These are phyloP conservation scores for Phanerodontia chrysosporium DNA, from an alignment of 768 basidiomycete species.

Conservation along the genomic window DNA sequence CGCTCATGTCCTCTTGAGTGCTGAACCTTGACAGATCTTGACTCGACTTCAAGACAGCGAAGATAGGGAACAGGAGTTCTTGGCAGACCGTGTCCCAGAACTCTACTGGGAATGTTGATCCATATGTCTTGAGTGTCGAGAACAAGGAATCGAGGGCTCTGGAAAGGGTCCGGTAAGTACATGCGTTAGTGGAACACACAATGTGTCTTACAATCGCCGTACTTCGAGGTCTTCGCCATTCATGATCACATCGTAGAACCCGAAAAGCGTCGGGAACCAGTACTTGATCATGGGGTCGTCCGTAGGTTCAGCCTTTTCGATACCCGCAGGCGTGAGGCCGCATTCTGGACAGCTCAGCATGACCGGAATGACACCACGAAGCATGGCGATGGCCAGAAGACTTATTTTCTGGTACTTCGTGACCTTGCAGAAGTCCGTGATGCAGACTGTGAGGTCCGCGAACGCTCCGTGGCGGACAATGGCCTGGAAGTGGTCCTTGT, in stretches of 20 bases:
- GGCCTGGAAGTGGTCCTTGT: slow-evolving; percentile 85
- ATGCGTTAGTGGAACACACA: background rate
- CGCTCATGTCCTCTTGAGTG: slow-evolving; percentile 98
- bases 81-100: slow-evolving; percentile 99
- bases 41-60: slow-evolving; percentile 89
- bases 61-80: slow-evolving; percentile 96
- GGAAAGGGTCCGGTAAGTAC: slow-evolving; percentile 4
- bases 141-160: slow-evolving; percentile 98
- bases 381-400: slow-evolving; percentile 93
- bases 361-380: slow-evolving; percentile 86
- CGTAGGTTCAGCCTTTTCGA: slow-evolving; percentile 33
- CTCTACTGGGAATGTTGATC: slow-evolving; percentile 76
- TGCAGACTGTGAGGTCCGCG: slow-evolving; percentile 92
- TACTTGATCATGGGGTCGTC: slow-evolving; percentile 92
- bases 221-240: slow-evolving; percentile 99
- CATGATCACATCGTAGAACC: slow-evolving; percentile 99
- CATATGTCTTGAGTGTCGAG: slow-evolving; percentile 87
- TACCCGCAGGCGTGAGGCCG: slow-evolving; percentile 29
- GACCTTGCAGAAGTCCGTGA: slow-evolving; percentile 99
- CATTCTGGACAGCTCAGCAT: slow-evolving; percentile 86
- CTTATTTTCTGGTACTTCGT: slow-evolving; percentile 99
- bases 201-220: slow-evolving; percentile 64
- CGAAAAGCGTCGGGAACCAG: slow-evolving; percentile 95
- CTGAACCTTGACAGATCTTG: slow-evolving; percentile 90
- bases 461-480: slow-evolving; percentile 94